Base-by-base conservation (phyloP, 805 yeast genomes). In the Metschnikowia noctiluminum region DNA sequence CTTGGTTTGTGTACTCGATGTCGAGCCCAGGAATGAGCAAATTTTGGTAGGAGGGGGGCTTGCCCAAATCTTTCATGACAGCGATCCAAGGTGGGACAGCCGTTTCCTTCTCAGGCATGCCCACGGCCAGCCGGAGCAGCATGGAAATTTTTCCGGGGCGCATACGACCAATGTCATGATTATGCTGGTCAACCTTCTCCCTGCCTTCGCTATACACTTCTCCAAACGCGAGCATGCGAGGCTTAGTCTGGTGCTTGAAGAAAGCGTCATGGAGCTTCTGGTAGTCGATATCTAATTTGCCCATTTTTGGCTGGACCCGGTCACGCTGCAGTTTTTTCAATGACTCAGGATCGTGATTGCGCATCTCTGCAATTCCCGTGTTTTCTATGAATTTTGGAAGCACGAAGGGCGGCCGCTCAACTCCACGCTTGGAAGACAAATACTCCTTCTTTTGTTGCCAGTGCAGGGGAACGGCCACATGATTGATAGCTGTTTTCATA, bases 311-410 rank as follows among this genome's bases (percentile, higher is more conserved):
- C 63, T 89, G 97, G 0, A 90, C 95, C 44, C 87, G 75, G 48
- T 87, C 92, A 53, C 97, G 76, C 63, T 85, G 85, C 60, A 79
- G 76, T 59, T 87, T 94, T 61, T 86, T 83, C 56, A 89, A 62
- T 1, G 82, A 74, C 12, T 78, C 69, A 15, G 78, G 82, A 39
- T 83, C 83, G 1, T 82, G 80, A 48, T 81, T 80, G 62, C 97
- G 78, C 96, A 92, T 87, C 47, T 87, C 90, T 53, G 82, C 78
- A 28, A 92, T 90, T 1, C 96, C 96, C 0, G 97, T 91, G 45
- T 82, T 88, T 36, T 71, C 74, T 36, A 94, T 89, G 56, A 80
- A 87, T 38, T 80, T 74, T 0, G 98, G 98, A 16, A 92, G 71
- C 59, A 81, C 80, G 61, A 87, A 92, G 0, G 89, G 89, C 9